Evolutionary conservation across 345 rosid species (phyloP).

Genomic region (Anastatica hierochuntica): DNA sequence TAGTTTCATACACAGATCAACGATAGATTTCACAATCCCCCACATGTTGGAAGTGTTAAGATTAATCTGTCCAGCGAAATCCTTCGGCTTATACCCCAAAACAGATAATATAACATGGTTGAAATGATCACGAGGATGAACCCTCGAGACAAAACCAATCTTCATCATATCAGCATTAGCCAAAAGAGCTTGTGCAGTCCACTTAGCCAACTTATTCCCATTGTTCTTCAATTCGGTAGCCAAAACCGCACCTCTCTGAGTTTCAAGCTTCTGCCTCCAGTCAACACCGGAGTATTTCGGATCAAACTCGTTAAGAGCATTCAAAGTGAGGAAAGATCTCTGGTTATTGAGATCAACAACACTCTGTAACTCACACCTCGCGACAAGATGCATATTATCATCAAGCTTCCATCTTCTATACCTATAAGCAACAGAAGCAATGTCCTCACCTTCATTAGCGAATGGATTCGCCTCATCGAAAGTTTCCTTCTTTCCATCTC

Average conservation of each 20-base stretch:
- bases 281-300: slow-evolving; percentile 92
- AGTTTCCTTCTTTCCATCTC: slow-evolving; percentile 69
- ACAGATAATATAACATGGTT: slow-evolving; percentile 91
- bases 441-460: slow-evolving; percentile 90
- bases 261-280: slow-evolving; percentile 96
- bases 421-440: slow-evolving; percentile 89
- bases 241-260: slow-evolving; percentile 94
- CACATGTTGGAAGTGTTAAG: slow-evolving; percentile 83
- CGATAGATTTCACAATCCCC: slow-evolving; percentile 94
- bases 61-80: slow-evolving; percentile 88
- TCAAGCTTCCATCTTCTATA: slow-evolving; percentile 96
- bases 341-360: slow-evolving; percentile 68
- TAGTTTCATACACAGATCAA: slow-evolving; percentile 79
- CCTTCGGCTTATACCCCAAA: slow-evolving; percentile 81
- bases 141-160: slow-evolving; percentile 89
- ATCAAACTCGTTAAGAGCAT: slow-evolving; percentile 95
- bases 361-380: slow-evolving; percentile 92
- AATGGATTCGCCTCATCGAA: slow-evolving; percentile 86
- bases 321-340: slow-evolving; percentile 66
- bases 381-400: slow-evolving; percentile 60
- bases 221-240: slow-evolving; percentile 96
- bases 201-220: slow-evolving; percentile 84
- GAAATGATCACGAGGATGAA: slow-evolving; percentile 95
- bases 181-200: slow-evolving; percentile 94
- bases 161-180: slow-evolving; percentile 96